Evolutionary conservation across 352 stramenopile genomes (phyloP), one percentile per base, ranked within the genome.

Genomic region (Globisporangium yorkense): DNA sequence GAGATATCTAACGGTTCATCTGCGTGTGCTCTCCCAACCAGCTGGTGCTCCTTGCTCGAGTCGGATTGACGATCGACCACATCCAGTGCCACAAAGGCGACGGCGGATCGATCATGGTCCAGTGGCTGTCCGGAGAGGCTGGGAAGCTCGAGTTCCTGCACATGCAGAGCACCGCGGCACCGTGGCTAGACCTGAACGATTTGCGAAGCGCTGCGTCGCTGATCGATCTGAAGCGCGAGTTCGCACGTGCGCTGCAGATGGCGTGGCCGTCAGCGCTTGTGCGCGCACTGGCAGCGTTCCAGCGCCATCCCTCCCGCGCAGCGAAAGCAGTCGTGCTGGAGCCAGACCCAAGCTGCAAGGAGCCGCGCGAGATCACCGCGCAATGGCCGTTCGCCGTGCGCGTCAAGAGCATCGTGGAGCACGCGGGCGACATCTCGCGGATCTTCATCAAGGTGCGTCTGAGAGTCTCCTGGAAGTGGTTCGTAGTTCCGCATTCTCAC

Each of bases 341-440:
- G 46, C 70, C 70, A 48, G 44, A 18, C 43, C 15, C 37, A 8
- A 46, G 51, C 20, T 72, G 67, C 46, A 54, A 49, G 10, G 69
- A 86, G 1, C 68, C 71, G 4, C 60, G 66, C 43, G 71, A 86
- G 57, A 71, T 83, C 56, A 72, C 71, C 15, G 75, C 73, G 1
- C 75, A 80, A 29, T 83, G 73, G 75, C 71, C 71, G 7, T 80
- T 80, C 51, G 46, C 70, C 8, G 64, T 81, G 40, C 71, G 57
- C 24, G 51, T 84, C 3, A 61, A 56, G 3, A 67, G 65, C 21
- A 52, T 65, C 24, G 12, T 75, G 37, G 63, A 62, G 8, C 58
- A 78, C 18, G 55, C 62, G n/a, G 63, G 58, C 7, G 68, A 81
- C 41, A 37, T 67, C 40, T 69, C 69, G 18, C 68, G 71, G 18